Base-by-base conservation (phyloP, 1,284 basidiomycete species). In the Boletus smithii region DNA sequence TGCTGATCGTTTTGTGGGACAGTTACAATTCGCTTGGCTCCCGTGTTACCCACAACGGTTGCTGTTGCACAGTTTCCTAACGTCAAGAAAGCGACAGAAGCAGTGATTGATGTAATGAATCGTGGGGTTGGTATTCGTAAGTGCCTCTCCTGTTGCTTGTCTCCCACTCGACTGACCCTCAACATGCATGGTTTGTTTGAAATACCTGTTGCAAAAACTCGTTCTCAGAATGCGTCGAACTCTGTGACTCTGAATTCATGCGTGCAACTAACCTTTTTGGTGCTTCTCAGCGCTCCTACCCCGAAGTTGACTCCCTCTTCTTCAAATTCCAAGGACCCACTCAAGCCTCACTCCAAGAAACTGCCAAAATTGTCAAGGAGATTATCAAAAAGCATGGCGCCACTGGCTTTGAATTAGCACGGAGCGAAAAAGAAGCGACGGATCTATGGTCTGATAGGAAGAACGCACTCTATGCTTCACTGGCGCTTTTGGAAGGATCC, bases 371-470 rank as follows among this genome's bases (percentile, higher is more conserved):
- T 10, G 83, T 83, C 32, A 65, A 78, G 53, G 65, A 69, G 24
- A 75, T 92, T 36, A 71, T 80, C 4, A 72, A 77, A 58, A 77
- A 76, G 54, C 77, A 92, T 58, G 85, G 87, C 0, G 86, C 83
- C 3, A 76, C 74, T 2, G 80, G 81, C 7, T 90, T 91, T 54
- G 74, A 80, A 54, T 77, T 91, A 20, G 88, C 90, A 1, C 73
- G 73, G 38, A 74, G 72, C 46, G 78, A 86, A 16, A 69, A 79
- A 41, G 87, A 92, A 56, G 90, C 89, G 0, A 74, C 75, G 3
- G 81, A 84, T 42, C 68, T 97, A 8, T 97, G 94, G 94, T 70
- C 76, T 41, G 90, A 91, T 47, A 66, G 95, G 37, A 97, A 97
- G 74, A 88, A 88, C 42, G 90, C 87, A 8, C 73, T 86, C 32